Evolutionary conservation across 352 stramenopile species (phyloP).

Genomic region (Pilasporangium apinafurcum): DNA sequence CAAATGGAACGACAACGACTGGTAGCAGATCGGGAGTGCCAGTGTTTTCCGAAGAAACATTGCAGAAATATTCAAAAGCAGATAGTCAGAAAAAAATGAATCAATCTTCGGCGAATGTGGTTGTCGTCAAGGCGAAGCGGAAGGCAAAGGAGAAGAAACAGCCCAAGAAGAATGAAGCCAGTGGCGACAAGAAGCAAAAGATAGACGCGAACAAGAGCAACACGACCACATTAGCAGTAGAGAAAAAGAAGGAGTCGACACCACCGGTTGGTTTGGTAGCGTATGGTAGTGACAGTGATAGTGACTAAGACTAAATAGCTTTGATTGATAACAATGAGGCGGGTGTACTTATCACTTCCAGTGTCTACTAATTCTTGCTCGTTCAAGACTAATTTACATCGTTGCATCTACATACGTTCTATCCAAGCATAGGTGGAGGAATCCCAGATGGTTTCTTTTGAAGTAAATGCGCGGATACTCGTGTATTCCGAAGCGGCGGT

Average conservation of each 20-base stretch:
- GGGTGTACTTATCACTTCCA: neutral
- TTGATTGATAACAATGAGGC: neutral
- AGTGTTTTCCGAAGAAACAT: neutral
- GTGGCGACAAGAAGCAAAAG: constrained; percentile 14
- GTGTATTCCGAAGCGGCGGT: constrained; percentile 57
- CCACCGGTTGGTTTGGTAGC: constrained; percentile 34
- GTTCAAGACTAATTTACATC: neutral
- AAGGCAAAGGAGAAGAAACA: constrained; percentile 18
- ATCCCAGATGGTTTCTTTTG: constrained; percentile 11
- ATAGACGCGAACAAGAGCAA: constrained; percentile 4
- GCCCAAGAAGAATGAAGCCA: neutral
- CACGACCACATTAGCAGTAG: neutral
- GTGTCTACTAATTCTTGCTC: neutral
- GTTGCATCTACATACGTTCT: neutral
- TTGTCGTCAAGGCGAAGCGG: constrained; percentile 53
- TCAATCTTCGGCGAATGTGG: constrained; percentile 16
- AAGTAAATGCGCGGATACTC: constrained; percentile 12
- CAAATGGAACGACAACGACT: neutral
- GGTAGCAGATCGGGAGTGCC: too few relatives aligned
- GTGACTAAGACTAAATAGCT: constrained; percentile 14
- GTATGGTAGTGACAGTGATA: constrained; percentile 72
- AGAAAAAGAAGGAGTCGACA: constrained; percentile 5
- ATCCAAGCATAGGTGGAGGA: constrained; percentile 16
- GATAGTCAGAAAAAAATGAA: constrained; percentile 18
- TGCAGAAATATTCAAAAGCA: constrained; percentile 11